These are phyloP conservation scores for Coniochaeta sp. DNA, from an alignment of 2,329 filamentous ascomycete species.

Conservation along the genomic window DNA sequence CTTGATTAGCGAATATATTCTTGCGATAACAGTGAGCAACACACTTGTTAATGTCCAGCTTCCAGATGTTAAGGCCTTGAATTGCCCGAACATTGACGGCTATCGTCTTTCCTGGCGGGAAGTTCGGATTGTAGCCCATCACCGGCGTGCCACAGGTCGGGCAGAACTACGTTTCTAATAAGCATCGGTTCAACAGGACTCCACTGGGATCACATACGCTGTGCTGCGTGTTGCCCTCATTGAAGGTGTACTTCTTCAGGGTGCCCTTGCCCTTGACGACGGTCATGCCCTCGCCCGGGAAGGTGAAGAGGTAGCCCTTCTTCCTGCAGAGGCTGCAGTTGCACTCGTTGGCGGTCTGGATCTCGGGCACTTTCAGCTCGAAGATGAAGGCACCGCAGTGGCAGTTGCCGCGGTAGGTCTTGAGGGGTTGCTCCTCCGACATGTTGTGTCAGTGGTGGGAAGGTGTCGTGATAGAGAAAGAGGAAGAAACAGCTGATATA, in stretches of 20 bases:
- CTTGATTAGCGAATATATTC: constrained; percentile 12
- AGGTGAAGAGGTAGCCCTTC: constrained; percentile 36
- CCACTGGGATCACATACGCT: constrained; percentile 23
- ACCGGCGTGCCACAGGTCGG: constrained; percentile 39
- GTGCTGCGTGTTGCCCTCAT: constrained; percentile 26
- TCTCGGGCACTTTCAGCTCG: constrained; percentile 45
- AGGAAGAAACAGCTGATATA: neutral
- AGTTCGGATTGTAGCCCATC: constrained; percentile 21
- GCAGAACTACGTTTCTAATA: too few relatives aligned
- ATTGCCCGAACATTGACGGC: constrained; percentile 24
- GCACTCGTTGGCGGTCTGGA: constrained; percentile 49
- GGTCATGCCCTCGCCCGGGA: constrained; percentile 23
- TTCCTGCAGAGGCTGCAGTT: constrained; percentile 61
- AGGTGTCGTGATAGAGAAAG: neutral
- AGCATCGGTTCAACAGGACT: constrained; percentile 3
- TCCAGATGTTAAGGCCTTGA: constrained; percentile 36
- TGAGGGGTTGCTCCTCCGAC: constrained; percentile 8
- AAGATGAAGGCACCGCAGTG: constrained; percentile 50
- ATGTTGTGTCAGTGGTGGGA: constrained; percentile 6
- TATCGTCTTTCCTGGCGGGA: neutral
- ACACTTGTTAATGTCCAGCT: constrained; percentile 26
- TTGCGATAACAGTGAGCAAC: too few relatives aligned
- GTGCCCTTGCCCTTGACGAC: constrained; percentile 38
- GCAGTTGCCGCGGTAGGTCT: constrained; percentile 46
- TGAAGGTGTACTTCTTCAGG: constrained; percentile 39